Conservation (phyloP, 164 flowering plant species). For the Amborella trichopoda region DNA sequence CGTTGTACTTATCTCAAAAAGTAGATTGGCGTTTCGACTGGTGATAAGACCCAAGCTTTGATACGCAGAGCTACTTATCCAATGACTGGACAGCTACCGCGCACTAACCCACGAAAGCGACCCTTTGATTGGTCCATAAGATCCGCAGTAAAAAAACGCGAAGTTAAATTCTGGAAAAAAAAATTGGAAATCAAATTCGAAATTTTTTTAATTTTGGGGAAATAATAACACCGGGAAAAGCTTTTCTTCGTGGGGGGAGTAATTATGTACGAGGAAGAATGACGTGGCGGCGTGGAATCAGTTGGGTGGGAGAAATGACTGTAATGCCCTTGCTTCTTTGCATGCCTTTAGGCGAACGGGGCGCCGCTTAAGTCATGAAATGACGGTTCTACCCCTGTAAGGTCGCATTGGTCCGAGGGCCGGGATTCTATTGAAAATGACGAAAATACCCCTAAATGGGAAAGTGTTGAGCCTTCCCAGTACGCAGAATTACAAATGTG, state of each 20-base stretch:
- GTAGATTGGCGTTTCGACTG: no score
- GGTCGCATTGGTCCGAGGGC: neutral
- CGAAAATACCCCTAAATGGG: neutral
- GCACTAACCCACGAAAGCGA: slow-evolving; percentile 9
- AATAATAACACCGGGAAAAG: neutral
- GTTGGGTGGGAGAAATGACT: neutral
- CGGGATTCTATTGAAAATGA: no score
- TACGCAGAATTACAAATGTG: neutral
- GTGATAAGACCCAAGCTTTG: no score
- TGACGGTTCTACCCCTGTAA: neutral
- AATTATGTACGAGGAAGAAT: slow-evolving; percentile 6
- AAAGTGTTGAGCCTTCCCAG: neutral
- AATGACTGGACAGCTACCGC: slow-evolving; percentile 11
- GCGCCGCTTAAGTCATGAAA: neutral
- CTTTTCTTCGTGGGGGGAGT: neutral
- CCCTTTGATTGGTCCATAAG: slow-evolving; percentile 7
- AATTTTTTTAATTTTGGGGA: no score
- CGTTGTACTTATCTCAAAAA: no score
- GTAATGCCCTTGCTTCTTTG: neutral
- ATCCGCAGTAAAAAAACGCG: slow-evolving; percentile 2
- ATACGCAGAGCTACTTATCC: neutral
- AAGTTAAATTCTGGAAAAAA: neutral
- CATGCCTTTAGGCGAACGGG: no score
- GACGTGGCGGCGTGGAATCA: slow-evolving; percentile 4
- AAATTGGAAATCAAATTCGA: slow-evolving; percentile 1